A percentile compares a stretch with the other conserved stretches of the same genome.
These are phyloP conservation scores for Tylopilus plumbeoviolaceoides DNA, from an alignment of 768 basidiomycete genomes.

Conservation along the genomic window DNA sequence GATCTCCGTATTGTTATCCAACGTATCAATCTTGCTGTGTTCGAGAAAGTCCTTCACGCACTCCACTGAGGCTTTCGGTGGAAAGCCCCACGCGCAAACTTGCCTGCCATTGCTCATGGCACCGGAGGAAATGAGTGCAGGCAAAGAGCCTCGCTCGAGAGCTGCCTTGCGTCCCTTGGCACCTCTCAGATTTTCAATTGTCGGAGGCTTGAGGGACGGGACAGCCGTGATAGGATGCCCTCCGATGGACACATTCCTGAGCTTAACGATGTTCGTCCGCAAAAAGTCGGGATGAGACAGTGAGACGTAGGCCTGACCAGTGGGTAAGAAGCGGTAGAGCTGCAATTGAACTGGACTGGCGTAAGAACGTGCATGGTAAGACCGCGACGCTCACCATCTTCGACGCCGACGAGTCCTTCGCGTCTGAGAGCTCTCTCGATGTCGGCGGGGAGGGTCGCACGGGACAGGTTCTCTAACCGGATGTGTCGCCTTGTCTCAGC, in stretches of 20 bases:
- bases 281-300: slow-evolving; percentile 46
- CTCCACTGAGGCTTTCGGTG: slow-evolving; percentile 39
- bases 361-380: slow-evolving; percentile 7
- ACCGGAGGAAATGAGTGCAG: slow-evolving; percentile 47
- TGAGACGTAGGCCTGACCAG: slow-evolving; percentile 55
- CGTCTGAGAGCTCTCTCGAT: slow-evolving; percentile 43
- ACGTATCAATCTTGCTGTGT: slow-evolving; percentile 40
- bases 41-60: slow-evolving; percentile 40
- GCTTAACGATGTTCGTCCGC: slow-evolving; percentile 36
- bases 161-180: slow-evolving; percentile 38
- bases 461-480: slow-evolving; percentile 46
- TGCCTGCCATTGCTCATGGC: slow-evolving; percentile 47
- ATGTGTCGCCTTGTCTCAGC: slow-evolving; percentile 38
- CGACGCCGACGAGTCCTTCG: slow-evolving; percentile 42
- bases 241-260: slow-evolving; percentile 43
- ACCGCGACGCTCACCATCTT: slow-evolving; percentile 29
- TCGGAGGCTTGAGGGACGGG: slow-evolving; percentile 25
- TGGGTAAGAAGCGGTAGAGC: slow-evolving; percentile 58
- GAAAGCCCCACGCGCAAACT: slow-evolving; percentile 62
- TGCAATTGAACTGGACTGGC: slow-evolving; percentile 47
- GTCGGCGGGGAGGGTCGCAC: slow-evolving; percentile 52
- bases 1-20: slow-evolving; percentile 42
- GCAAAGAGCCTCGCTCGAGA: slow-evolving; percentile 32
- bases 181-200: slow-evolving; percentile 34
- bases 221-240: slow-evolving; percentile 40